Conservation (phyloP, 805 yeast species). For the Saccharomyces paradoxus region DNA sequence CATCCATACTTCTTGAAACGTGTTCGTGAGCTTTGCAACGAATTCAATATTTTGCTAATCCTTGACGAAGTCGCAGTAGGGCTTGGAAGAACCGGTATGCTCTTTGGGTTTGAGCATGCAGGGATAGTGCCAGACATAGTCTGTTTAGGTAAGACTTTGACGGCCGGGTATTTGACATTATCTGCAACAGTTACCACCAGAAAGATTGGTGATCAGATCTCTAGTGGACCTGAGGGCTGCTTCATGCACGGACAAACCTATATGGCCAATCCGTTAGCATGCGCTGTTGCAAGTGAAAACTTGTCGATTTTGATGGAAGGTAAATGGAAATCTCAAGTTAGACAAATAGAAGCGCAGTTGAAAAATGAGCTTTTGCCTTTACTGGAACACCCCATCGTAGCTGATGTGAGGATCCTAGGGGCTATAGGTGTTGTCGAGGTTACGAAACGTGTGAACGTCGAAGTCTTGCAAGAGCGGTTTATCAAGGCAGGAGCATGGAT, state of each 20-base stretch:
- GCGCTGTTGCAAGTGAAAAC: slow-evolving; percentile 18
- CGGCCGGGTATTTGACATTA: slow-evolving; percentile 23
- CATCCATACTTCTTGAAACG: slow-evolving; percentile 28
- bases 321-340: slow-evolving; percentile 17
- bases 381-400: slow-evolving; percentile 5
- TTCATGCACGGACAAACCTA: slow-evolving; percentile 28
- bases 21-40: slow-evolving; percentile 28
- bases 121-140: slow-evolving; percentile 22
- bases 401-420: slow-evolving; percentile 15
- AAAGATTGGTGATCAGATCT: slow-evolving; percentile 14
- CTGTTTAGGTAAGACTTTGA: slow-evolving; percentile 22
- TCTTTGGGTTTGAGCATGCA: slow-evolving; percentile 32
- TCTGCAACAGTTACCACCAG: slow-evolving; percentile 18
- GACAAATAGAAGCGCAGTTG: slow-evolving; percentile 13
- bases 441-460: slow-evolving; percentile 9
- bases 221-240: slow-evolving; percentile 15
- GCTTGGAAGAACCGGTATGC: slow-evolving; percentile 30
- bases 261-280: slow-evolving; percentile 25
- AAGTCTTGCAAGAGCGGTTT: slow-evolving; percentile 16
- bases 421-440: slow-evolving; percentile 23
- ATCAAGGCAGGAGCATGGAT: slow-evolving; percentile 16
- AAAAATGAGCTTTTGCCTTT: slow-evolving; percentile 9
- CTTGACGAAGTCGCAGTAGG: slow-evolving; percentile 35
- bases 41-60: slow-evolving; percentile 20
- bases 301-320: slow-evolving; percentile 18